These are phyloP conservation scores for Boletus mariae DNA, from an alignment of 1,284 basidiomycete species.

Conservation along the genomic window DNA sequence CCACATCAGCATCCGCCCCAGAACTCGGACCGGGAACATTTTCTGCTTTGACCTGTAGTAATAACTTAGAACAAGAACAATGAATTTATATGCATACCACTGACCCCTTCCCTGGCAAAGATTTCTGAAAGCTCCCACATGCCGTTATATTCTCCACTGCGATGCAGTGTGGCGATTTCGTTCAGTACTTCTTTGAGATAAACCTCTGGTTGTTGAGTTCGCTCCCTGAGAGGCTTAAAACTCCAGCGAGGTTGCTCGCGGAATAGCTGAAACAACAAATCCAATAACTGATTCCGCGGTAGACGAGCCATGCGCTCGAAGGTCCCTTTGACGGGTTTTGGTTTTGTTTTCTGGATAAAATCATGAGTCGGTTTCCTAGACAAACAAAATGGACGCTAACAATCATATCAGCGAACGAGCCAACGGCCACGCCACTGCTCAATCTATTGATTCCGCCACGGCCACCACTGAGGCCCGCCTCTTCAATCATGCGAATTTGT, in stretches of 20 bases:
- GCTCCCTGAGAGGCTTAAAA: slow-evolving; percentile 75
- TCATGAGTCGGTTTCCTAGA: neutral
- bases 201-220: slow-evolving; percentile 86
- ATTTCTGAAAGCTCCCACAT: slow-evolving; percentile 68
- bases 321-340: slow-evolving; percentile 63
- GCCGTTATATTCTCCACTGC: slow-evolving; percentile 73
- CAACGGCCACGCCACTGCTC: slow-evolving; percentile 54
- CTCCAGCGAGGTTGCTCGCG: slow-evolving; percentile 80
- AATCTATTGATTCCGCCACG: slow-evolving; percentile 65
- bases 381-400: slow-evolving; percentile 40
- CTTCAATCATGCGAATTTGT: slow-evolving; percentile 46
- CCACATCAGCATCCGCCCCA: slow-evolving; percentile 28
- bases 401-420: slow-evolving; percentile 61
- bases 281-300: slow-evolving; percentile 83
- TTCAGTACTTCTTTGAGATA: slow-evolving; percentile 86
- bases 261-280: slow-evolving; percentile 81
- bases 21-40: slow-evolving; percentile 45
- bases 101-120: slow-evolving; percentile 61
- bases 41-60: slow-evolving; percentile 53
- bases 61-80: slow-evolving; percentile 30
- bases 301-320: slow-evolving; percentile 80
- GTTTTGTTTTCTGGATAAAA: slow-evolving; percentile 47
- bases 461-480: slow-evolving; percentile 54
- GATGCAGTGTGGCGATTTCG: slow-evolving; percentile 80
- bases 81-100: neutral